Percentiles rank a stretch among this genome's conserved stretches.
phyloP scores from a whole-genome alignment of 257 asterid genomes.

The Lycium barbarum region DNA sequence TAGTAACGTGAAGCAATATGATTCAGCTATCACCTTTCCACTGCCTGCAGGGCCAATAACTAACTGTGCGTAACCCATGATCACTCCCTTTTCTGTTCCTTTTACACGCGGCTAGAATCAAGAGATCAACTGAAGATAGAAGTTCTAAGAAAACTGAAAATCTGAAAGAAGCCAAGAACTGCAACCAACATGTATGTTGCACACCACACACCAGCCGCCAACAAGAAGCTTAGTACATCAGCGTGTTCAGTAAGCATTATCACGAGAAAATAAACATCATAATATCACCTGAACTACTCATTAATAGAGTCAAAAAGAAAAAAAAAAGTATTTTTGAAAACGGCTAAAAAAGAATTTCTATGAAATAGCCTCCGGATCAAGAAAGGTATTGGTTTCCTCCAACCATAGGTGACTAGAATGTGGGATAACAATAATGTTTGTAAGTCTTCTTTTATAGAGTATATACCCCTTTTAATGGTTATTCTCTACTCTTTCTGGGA shows the following conservation, averaged over 20 bases:
- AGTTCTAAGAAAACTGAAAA: conserved; percentile 47
- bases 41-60: conserved; percentile 99
- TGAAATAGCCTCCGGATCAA: no score
- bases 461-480: no score
- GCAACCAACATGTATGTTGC: conserved; percentile 79
- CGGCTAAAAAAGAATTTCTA: neutral
- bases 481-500: no score
- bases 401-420: no score
- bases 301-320: conserved; percentile 16
- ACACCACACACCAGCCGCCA: conserved; percentile 79
- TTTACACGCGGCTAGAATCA: conserved; percentile 8
- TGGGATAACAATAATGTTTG: no score
- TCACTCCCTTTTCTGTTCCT: conserved; percentile 33
- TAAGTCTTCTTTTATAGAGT: no score
- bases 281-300: conserved; percentile 53
- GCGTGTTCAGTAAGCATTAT: conserved; percentile 58
- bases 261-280: conserved; percentile 44
- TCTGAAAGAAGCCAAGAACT: conserved; percentile 62
- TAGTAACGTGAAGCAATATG: neutral
- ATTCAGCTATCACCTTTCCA: conserved; percentile 74
- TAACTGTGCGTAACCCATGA: conserved; percentile 93
- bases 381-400: no score
- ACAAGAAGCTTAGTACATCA: conserved; percentile 59
- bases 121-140: conserved; percentile 43
- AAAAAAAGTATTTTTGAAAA: neutral